Base-by-base conservation (phyloP, 768 basidiomycete genomes). In the Saitozyma podzolica region DNA sequence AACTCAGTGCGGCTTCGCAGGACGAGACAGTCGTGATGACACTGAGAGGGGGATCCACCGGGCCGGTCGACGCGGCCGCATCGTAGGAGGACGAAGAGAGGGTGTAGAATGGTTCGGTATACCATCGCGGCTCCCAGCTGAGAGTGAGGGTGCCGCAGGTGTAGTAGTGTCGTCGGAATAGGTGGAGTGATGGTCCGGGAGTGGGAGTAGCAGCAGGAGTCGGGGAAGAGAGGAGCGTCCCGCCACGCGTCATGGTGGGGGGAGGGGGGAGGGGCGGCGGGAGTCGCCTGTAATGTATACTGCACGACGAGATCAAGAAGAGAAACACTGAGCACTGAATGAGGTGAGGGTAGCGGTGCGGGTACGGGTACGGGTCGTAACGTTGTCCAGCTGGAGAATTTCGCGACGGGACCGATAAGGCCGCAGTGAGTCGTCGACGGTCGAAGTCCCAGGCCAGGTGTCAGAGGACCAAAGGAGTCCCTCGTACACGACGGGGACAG, bases 61-160 rank as follows among this genome's bases (percentile, higher is more conserved):
- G 67, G n/a, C 65, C 70, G 16, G 49, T 58, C 6, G 66, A 68
- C 37, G 70, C 70, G 11, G 62, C 70, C 13, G 54, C 52, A 52
- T 72, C 66, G 50, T 64, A 72, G 2, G 70, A 72, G 20, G 50
- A 47, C 45, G 66, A 53, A 19, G 39, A 53, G 8, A 62, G 54
- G 9, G 60, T 56, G 56, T 66, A 72, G 55, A 64, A 72, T n/a
- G 70, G 58, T 19, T 62, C 56, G 39, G 67, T 66, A 48, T 72
- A 72, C 70, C 70, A 72, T 55, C 63, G 64, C 8, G 58, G 47
- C 37, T 61, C 41, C 70, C 70, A 72, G 6, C 62, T 58, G 11
- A 66, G 40, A 0, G 67, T 72, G 50, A 58, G 54, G 19, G 51
- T 59, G 13, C 57, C 70, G 42, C 66, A 72, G 11, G 57, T 59